Percentiles rank a stretch among this genome's conserved stretches.
Conservation (phyloP, 2,329 filamentous ascomycete genomes). For the Aspergillus sojae region DNA sequence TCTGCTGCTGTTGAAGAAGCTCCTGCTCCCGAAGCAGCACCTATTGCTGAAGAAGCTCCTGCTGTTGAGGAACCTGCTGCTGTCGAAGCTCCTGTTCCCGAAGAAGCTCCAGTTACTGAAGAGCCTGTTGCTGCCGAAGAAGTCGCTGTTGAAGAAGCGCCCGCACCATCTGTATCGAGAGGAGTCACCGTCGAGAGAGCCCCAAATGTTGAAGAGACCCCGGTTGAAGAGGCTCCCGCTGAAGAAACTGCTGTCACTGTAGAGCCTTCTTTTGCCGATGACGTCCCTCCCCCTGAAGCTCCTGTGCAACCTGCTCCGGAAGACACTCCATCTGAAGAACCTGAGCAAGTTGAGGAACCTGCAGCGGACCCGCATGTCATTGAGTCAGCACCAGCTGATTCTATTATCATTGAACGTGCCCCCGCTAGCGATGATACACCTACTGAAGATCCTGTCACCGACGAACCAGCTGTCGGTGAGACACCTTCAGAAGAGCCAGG, state of each 20-base stretch:
- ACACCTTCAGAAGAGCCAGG: conserved; percentile 1
- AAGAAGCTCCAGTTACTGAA: no score
- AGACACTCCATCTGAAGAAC: conserved; percentile 15
- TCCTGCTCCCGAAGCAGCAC: background rate
- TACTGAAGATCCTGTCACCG: conserved; percentile 8
- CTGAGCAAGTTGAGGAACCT: conserved; percentile 8
- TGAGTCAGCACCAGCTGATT: conserved; percentile 12
- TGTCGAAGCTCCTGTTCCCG: conserved; percentile 1
- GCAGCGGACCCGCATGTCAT: background rate
- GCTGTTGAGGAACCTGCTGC: conserved; percentile 7
- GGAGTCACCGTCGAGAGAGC: background rate
- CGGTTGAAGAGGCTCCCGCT: conserved; percentile 9
- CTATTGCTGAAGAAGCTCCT: no score
- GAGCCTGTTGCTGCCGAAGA: conserved; percentile 16
- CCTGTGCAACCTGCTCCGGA: conserved; percentile 14
- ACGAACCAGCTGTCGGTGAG: conserved; percentile 8
- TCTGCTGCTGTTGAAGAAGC: conserved; percentile 9
- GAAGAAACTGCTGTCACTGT: conserved; percentile 16
- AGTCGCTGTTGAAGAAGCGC: conserved; percentile 4
- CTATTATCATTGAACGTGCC: background rate
- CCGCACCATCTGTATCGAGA: background rate
- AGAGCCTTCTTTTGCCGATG: conserved; percentile 12
- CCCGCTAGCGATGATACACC: background rate
- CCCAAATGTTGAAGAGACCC: conserved; percentile 12
- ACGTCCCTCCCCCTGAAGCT: conserved; percentile 10